Conservation (phyloP, 73 alveolate species). For the Durusdinium trenchii region DNA sequence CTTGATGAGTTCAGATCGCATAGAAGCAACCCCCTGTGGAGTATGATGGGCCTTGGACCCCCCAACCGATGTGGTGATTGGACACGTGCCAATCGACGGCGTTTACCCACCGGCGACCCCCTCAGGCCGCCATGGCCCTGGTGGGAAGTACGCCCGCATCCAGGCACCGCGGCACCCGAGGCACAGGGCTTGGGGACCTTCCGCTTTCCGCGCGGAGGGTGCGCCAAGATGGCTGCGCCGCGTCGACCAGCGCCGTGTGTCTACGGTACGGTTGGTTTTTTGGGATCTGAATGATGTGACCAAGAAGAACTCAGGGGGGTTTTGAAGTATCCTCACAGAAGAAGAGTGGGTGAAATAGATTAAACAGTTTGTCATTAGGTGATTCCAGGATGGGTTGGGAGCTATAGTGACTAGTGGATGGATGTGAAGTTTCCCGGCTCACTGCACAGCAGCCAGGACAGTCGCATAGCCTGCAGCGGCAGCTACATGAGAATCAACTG, state of each 20-base stretch:
- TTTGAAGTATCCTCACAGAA: neutral
- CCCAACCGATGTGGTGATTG: no score
- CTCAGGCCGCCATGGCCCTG: conserved; percentile 21
- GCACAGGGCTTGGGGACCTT: neutral
- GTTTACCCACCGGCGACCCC: no score
- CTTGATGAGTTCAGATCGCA: no score
- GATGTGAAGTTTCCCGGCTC: no score
- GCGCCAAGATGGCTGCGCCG: neutral
- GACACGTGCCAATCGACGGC: no score
- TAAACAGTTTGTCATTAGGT: no score
- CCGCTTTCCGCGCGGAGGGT: neutral
- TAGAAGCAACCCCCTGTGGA: no score
- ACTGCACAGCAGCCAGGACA: neutral
- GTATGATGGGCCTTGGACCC: no score
- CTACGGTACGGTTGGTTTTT: neutral
- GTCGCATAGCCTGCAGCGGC: conserved; percentile 60
- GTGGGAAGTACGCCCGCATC: conserved; percentile 42
- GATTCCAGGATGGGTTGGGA: neutral
- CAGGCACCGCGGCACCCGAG: conserved; percentile 14
- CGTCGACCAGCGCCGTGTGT: neutral
- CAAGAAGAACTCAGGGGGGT: neutral
- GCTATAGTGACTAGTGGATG: no score
- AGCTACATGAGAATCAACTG: conserved; percentile 34
- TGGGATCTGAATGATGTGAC: neutral
- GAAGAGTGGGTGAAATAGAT: no score